Conservation (phyloP, 768 basidiomycete genomes). For the Pleurotus giganteus region DNA sequence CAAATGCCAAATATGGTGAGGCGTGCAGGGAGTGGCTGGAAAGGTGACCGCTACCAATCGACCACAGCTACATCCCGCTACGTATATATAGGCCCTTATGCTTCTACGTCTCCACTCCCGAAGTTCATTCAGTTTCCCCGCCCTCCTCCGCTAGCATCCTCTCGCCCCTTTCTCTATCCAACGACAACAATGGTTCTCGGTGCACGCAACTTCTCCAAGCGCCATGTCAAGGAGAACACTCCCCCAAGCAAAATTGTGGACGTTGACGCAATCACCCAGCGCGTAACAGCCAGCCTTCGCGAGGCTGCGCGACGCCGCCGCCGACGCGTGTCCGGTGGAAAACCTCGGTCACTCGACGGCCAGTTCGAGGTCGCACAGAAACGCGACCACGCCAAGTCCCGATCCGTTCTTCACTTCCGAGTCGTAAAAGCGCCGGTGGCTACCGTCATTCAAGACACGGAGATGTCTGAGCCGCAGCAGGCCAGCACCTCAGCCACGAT, state of each 20-base stretch:
- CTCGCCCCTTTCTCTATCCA: not conserved
- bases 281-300: slow-evolving; percentile 19
- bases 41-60: not conserved
- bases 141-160: too few species aligned
- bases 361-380: slow-evolving; percentile 34
- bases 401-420: slow-evolving; percentile 7
- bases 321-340: slow-evolving; percentile 28
- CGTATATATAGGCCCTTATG: not conserved
- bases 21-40: not conserved
- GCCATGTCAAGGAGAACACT: slow-evolving; percentile 29
- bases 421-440: slow-evolving; percentile 14
- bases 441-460: slow-evolving; percentile 27
- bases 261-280: slow-evolving; percentile 18
- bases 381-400: slow-evolving; percentile 30
- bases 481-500: slow-evolving; percentile 15
- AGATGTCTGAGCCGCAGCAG: slow-evolving; percentile 26
- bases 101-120: not conserved
- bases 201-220: slow-evolving; percentile 20
- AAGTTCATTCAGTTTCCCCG: not conserved
- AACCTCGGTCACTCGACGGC: slow-evolving; percentile 17
- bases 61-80: not conserved
- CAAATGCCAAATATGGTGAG: not conserved
- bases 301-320: slow-evolving; percentile 37
- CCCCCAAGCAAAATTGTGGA: slow-evolving; percentile 22
- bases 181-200: slow-evolving; percentile 24